These are phyloP conservation scores for Helminthosporium solani DNA, from an alignment of 2,329 filamentous ascomycete genomes.

Conservation along the genomic window DNA sequence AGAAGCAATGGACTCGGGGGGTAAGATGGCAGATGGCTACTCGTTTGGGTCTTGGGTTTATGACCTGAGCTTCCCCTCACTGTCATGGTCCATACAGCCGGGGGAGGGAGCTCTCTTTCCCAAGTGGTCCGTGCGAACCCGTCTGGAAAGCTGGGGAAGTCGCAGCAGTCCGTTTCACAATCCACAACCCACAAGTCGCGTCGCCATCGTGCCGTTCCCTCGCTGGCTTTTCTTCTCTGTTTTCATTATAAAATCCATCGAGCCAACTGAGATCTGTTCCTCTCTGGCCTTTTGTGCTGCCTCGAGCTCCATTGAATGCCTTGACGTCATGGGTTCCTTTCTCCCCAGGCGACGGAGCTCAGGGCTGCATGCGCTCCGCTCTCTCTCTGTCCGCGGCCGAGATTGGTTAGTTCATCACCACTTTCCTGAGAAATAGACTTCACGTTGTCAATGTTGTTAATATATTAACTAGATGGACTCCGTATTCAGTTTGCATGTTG, in stretches of 20 bases:
- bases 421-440: neutral
- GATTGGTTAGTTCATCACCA: neutral
- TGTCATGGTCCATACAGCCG: neutral
- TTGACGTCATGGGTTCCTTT: neutral
- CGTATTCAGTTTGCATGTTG: too few relatives aligned
- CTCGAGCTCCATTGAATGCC: neutral
- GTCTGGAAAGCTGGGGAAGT: neutral
- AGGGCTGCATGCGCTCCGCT: neutral
- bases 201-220: too few relatives aligned
- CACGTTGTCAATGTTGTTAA: too few relatives aligned
- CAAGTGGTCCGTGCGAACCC: neutral
- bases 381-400: conserved; percentile 1
- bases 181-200: too few relatives aligned
- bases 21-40: too few relatives aligned
- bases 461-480: too few relatives aligned
- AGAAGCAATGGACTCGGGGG: too few relatives aligned
- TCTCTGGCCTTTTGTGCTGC: neutral
- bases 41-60: neutral
- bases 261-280: neutral
- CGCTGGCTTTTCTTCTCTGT: too few relatives aligned
- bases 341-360: neutral
- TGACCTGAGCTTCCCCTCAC: neutral
- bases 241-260: too few relatives aligned
- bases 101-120: neutral
- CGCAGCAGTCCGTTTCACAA: neutral